phyloP scores from a whole-genome alignment of 176 grass and related monocot species.

The Luzula sylvatica region DNA sequence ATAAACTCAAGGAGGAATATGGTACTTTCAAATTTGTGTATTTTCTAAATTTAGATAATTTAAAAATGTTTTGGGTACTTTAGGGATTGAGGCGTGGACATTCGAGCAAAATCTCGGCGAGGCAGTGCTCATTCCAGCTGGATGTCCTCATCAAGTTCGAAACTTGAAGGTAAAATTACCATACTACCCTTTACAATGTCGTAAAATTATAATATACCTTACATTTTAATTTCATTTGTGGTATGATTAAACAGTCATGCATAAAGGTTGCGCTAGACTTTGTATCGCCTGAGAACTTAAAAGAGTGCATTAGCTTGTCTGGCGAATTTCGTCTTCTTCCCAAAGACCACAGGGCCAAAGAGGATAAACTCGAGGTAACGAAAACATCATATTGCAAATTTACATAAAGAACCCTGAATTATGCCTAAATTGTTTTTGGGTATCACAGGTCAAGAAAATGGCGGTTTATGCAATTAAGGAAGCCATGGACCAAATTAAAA shows the following conservation, averaged over 20 bases:
- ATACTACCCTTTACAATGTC: neutral
- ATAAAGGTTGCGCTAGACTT: constrained; percentile 92
- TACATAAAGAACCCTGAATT: neutral
- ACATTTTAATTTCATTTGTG: neutral
- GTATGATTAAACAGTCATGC: constrained; percentile 48
- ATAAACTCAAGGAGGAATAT: constrained; percentile 79
- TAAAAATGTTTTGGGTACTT: neutral
- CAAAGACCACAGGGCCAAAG: constrained; percentile 53
- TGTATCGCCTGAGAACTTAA: constrained; percentile 76
- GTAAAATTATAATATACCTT: too few species aligned
- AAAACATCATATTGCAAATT: too few species aligned
- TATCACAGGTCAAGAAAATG: constrained; percentile 21
- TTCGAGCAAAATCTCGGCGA: constrained; percentile 94
- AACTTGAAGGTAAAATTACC: constrained; percentile 71
- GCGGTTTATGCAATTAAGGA: constrained; percentile 17
- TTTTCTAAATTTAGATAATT: neutral
- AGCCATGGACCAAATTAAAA: constrained; percentile 13
- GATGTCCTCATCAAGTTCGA: constrained; percentile 89
- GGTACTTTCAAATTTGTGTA: constrained; percentile 25
- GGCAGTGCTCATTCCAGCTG: constrained; percentile 91
- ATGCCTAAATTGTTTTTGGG: neutral
- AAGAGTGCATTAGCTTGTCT: constrained; percentile 52
- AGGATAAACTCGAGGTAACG: constrained; percentile 81
- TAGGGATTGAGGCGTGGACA: constrained; percentile 92
- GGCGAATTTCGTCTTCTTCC: constrained; percentile 72